Conservation (phyloP, 371 early-diverging fungal genomes). For the Mucor plumbeus region DNA sequence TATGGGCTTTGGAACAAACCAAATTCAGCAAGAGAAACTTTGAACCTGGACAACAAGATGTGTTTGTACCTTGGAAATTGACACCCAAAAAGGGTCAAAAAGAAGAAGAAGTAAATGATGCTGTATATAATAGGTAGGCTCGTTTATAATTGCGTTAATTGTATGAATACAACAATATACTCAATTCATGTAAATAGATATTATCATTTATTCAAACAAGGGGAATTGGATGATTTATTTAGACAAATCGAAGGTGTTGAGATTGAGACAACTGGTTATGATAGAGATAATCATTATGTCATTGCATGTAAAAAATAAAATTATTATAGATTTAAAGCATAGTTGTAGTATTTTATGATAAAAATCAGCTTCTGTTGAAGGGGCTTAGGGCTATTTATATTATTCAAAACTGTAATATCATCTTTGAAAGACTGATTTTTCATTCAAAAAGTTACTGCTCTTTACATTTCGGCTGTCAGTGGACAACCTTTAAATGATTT, state of each 20-base stretch:
- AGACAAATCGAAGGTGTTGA: conserved; percentile 42
- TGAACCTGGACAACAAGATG: conserved; percentile 83
- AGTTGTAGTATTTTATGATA: no score
- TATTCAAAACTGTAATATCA: no score
- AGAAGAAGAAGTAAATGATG: conserved; percentile 18
- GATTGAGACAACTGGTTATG: conserved; percentile 80
- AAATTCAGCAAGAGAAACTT: conserved; percentile 74
- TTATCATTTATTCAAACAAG: conserved; percentile 92
- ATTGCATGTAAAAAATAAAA: conserved; percentile 46
- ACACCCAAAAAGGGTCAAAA: conserved; percentile 40
- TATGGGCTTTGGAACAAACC: conserved; percentile 95
- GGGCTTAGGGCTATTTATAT: no score
- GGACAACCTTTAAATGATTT: no score
- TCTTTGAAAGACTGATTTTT: no score
- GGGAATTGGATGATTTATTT: conserved; percentile 82
- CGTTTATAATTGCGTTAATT: no score
- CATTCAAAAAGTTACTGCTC: no score
- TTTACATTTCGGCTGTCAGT: no score
- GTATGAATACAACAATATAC: not conserved
- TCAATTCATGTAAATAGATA: conserved; percentile 56
- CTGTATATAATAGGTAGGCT: conserved; percentile 62
- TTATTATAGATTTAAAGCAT: not conserved
- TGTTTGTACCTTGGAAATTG: conserved; percentile 92
- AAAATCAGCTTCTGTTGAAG: not conserved
- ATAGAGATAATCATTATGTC: conserved; percentile 94